phyloP scores from a whole-genome alignment of 1,284 basidiomycete genomes.

The Malassezia vespertilionis region DNA sequence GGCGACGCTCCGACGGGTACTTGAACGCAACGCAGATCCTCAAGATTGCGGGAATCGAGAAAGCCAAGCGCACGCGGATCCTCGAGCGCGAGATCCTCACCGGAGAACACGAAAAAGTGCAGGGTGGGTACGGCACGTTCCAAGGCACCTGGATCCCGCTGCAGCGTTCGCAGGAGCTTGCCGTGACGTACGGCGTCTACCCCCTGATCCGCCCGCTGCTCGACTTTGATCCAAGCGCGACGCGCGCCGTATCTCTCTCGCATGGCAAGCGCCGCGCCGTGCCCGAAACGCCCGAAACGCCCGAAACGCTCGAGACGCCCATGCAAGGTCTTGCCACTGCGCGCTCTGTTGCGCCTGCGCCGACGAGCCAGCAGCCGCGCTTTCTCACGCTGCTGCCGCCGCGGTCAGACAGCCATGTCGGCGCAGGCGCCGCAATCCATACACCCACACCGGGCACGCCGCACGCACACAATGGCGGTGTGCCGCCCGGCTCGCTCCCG shows the following conservation, averaged over 20 bases:
- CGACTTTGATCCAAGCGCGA: slow-evolving; percentile 40
- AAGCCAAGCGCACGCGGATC: slow-evolving; percentile 90
- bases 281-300: background rate
- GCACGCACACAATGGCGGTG: slow-evolving; percentile 16
- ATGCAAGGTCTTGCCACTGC: too few relatives aligned
- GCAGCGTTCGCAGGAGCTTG: slow-evolving; percentile 39
- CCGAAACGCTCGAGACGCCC: too few relatives aligned
- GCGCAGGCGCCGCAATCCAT: slow-evolving; percentile 25
- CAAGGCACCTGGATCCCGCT: slow-evolving; percentile 78
- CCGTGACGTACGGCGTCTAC: slow-evolving; percentile 41
- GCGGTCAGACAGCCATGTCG: slow-evolving; percentile 19
- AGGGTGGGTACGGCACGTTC: slow-evolving; percentile 98
- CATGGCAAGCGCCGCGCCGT: background rate
- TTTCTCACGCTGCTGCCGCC: slow-evolving; percentile 37
- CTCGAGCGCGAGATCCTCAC: slow-evolving; percentile 93
- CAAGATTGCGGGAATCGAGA: slow-evolving; percentile 96
- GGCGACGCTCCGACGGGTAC: slow-evolving; percentile 79
- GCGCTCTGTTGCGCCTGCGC: background rate
- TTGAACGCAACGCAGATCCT: slow-evolving; percentile 95
- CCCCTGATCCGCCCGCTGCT: slow-evolving; percentile 44
- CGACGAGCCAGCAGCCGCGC: slow-evolving; percentile 17
- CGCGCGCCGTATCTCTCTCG: slow-evolving; percentile 22
- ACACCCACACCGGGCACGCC: slow-evolving; percentile 7
- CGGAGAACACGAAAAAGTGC: slow-evolving; percentile 95
- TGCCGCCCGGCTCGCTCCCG: slow-evolving; percentile 33